These are phyloP conservation scores for Cavenderia fasciculata DNA, from an alignment of 78 protist genomes.

Conservation along the genomic window DNA sequence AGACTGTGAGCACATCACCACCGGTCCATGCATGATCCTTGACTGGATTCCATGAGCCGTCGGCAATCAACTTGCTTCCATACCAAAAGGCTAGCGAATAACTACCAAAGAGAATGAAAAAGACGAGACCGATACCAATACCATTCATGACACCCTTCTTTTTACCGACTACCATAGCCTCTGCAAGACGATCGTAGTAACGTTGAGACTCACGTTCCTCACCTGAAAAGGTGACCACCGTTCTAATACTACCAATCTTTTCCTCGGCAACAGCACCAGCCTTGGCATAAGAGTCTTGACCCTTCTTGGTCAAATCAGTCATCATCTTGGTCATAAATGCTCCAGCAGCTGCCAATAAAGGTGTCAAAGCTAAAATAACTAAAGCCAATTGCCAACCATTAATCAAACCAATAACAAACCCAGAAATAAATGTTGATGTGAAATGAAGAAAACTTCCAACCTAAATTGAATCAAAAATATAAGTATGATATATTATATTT, in stretches of 20 bases:
- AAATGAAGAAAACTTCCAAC: constrained; percentile 69
- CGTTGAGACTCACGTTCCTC: constrained; percentile 6
- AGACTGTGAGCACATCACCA: constrained; percentile 81
- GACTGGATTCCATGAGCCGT: constrained; percentile 58
- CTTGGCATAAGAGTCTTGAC: constrained; percentile 74
- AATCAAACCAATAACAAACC: constrained; percentile 64
- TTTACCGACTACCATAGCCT: constrained; percentile 45
- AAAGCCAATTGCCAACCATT: constrained; percentile 64
- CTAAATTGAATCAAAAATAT: too few species aligned
- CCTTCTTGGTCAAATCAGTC: constrained; percentile 53
- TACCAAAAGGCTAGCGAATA: constrained; percentile 83
- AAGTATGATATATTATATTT: too few species aligned
- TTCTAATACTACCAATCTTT: constrained; percentile 79
- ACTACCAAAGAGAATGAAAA: constrained; percentile 63
- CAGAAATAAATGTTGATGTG: constrained; percentile 67
- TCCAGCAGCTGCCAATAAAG: constrained; percentile 75
- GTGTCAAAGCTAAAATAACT: constrained; percentile 67
- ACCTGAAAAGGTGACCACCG: constrained; percentile 83
- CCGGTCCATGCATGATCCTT: constrained; percentile 52
- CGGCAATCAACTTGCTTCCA: constrained; percentile 71
- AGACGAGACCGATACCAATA: constrained; percentile 76
- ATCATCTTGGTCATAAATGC: constrained; percentile 66
- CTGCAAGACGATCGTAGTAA: constrained; percentile 18
- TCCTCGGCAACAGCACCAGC: constrained; percentile 88
- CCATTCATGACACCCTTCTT: constrained; percentile 68